Percentiles rank a stretch among this genome's conserved stretches.
phyloP scores from a whole-genome alignment of 768 basidiomycete species.

The Leucogyrophana mollusca region DNA sequence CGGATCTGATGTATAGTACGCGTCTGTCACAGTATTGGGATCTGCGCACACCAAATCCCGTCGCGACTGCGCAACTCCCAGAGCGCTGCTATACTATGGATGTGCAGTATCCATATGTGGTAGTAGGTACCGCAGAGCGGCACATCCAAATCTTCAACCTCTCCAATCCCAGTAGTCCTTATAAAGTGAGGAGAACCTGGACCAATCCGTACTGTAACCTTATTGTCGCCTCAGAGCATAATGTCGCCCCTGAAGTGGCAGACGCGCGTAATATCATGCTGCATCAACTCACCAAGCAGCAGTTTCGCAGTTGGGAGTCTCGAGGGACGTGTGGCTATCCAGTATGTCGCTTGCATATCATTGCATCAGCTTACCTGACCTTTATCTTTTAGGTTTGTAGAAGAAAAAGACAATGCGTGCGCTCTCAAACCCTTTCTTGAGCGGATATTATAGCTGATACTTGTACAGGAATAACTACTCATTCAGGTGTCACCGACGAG shows the following conservation, averaged over 20 bases:
- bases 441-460: not conserved
- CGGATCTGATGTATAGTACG: too few relatives aligned
- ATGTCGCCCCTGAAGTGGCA: constrained; percentile 92
- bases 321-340: constrained; percentile 92
- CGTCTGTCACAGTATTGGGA: constrained; percentile 7
- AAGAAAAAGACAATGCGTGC: constrained; percentile 77
- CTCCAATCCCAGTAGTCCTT: constrained; percentile 31
- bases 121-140: constrained; percentile 43
- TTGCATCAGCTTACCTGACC: constrained; percentile 1
- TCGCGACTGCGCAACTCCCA: constrained; percentile 28
- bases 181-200: constrained; percentile 23
- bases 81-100: constrained; percentile 43
- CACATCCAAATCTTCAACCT: constrained; percentile 41
- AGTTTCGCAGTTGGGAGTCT: constrained; percentile 86
- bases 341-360: constrained; percentile 54
- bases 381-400: constrained; percentile 63
- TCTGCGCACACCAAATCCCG: constrained; percentile 26
- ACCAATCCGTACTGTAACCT: not conserved
- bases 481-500: constrained; percentile 79
- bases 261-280: constrained; percentile 83
- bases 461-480: constrained; percentile 71
- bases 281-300: constrained; percentile 60
- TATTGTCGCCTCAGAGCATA: constrained; percentile 52
- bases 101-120: constrained; percentile 29
- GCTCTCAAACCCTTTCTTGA: constrained; percentile 11